A percentile compares a stretch with the other conserved stretches of the same genome.
These are phyloP conservation scores for Fusarium albidum DNA, from an alignment of 2,329 filamentous ascomycete species.

Conservation along the genomic window DNA sequence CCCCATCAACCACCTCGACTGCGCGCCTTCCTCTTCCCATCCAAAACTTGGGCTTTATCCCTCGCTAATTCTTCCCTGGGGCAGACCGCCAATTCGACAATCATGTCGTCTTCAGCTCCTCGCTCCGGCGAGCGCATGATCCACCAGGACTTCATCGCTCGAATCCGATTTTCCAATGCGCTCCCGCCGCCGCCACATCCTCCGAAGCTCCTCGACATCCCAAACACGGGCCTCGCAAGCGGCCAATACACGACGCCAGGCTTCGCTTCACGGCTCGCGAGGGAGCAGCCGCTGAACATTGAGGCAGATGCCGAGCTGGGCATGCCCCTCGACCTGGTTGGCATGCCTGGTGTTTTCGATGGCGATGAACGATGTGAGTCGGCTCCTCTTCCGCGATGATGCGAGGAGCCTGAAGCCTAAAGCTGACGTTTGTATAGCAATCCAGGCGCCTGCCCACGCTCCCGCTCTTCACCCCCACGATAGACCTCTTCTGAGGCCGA, in stretches of 20 bases:
- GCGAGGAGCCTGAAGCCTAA: neutral
- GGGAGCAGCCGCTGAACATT: constrained; percentile 94
- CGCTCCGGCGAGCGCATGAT: constrained; percentile 66
- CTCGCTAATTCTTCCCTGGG: constrained; percentile 12
- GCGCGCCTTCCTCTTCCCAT: constrained; percentile 1
- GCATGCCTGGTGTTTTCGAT: constrained; percentile 93
- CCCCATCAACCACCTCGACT: constrained; percentile 18
- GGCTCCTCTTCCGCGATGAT: neutral
- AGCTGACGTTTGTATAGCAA: constrained; percentile 63
- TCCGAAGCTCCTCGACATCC: constrained; percentile 96
- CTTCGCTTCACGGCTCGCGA: constrained; percentile 87
- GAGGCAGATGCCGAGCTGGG: constrained; percentile 97
- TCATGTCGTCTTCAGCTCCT: constrained; percentile 36
- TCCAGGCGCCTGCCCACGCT: constrained; percentile 77
- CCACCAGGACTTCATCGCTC: constrained; percentile 97
- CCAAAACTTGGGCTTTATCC: constrained; percentile 1
- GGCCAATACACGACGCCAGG: constrained; percentile 89
- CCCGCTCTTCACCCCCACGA: constrained; percentile 84
- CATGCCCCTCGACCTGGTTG: constrained; percentile 95
- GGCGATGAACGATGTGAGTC: constrained; percentile 87
- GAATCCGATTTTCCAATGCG: constrained; percentile 94
- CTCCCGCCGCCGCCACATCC: constrained; percentile 93
- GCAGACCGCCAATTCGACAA: constrained; percentile 23
- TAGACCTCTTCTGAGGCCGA: constrained; percentile 80
- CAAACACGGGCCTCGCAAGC: constrained; percentile 86